Base-by-base conservation (phyloP, 2,329 filamentous ascomycete genomes). In the Apiospora malaysiana region DNA sequence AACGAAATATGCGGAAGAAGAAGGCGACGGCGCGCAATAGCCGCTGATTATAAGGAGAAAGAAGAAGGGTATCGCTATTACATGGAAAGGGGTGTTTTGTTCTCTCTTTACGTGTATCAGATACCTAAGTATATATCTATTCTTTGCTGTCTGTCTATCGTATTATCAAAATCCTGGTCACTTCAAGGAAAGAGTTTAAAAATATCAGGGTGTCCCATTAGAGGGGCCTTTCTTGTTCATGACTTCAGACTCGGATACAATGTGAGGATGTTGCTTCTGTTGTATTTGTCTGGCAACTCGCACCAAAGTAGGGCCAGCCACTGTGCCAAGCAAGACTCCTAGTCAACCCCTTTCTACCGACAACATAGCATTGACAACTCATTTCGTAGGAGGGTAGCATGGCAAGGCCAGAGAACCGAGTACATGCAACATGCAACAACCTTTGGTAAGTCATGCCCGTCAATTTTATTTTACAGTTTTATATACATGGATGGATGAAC, bases 1-100 rank as follows among this genome's bases (percentile, higher is more conserved):
- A 97, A 85, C 88, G 94, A 73, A 89, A 92, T 84, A 88, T 92
- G 85, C 89, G 94, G 71, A 92, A 92, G 81, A 92, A 91, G 83
- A 90, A 90, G 83, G 82, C 83, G 7, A 75, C 80, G 21, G 74
- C 77, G 27, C 67, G 67, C 2, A 37, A 5, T 40, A 63, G 56
- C 32, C 56, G 21, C 32, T 63, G 27, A 63, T 40, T 14, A 32
- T 4, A n/a, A 25, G 23, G 47, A 49, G 8, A 1, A 4, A 8
- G 46, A 32, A 32, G n/a, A 32, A 32, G 32, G 12, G 9, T 14
- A 45, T 7, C 21, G 1, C 18, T 37, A 10, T 40, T 37, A 9
- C 27, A 63, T 32, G 51, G 23, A 32, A 25, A 51, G 25, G 12
- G 49, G 27, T 32, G 49, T 56, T 56, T 32, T 32, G 32, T 51